Conservation (phyloP, 2,329 filamentous ascomycete genomes). For the Fusarium sp. region DNA sequence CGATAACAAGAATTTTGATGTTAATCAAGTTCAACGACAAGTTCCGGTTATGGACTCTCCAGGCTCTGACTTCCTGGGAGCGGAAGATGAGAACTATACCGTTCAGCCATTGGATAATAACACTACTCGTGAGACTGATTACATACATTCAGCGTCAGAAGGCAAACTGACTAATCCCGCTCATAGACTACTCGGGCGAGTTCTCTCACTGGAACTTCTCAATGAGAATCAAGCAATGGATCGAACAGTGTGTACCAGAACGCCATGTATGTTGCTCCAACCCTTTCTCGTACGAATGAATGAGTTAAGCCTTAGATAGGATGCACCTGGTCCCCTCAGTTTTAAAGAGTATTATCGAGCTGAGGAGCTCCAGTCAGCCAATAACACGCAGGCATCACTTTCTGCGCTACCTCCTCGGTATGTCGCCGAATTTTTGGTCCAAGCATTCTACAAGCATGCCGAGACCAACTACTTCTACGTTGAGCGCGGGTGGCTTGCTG, state of each 20-base stretch:
- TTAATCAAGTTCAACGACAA: slow-evolving; percentile 35
- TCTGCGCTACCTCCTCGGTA: slow-evolving; percentile 60
- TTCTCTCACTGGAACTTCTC: slow-evolving; percentile 68
- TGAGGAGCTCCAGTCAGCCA: slow-evolving; percentile 59
- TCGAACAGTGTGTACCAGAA: slow-evolving; percentile 56
- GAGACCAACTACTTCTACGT: slow-evolving; percentile 64
- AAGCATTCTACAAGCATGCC: slow-evolving; percentile 62
- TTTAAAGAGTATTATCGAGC: slow-evolving; percentile 60
- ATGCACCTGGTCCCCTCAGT: slow-evolving; percentile 46
- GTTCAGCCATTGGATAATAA: slow-evolving; percentile 57
- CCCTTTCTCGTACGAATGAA: not conserved
- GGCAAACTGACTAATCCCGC: slow-evolving; percentile 16
- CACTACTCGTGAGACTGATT: slow-evolving; percentile 53
- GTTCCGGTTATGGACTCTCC: slow-evolving; percentile 39
- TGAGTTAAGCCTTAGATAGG: slow-evolving; percentile 29
- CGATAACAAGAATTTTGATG: slow-evolving; percentile 49
- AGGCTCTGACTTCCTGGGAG: slow-evolving; percentile 44
- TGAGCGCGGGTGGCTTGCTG: slow-evolving; percentile 58
- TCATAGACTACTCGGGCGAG: slow-evolving; percentile 63
- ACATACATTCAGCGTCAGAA: not conserved
- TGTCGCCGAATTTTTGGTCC: slow-evolving; percentile 60
- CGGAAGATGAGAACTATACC: slow-evolving; percentile 56
- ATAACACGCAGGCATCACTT: slow-evolving; percentile 54
- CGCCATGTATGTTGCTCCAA: slow-evolving; percentile 46
- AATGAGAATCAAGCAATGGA: slow-evolving; percentile 63